phyloP scores from a whole-genome alignment of 164 flowering plant species.

The Vitis vinifera region DNA sequence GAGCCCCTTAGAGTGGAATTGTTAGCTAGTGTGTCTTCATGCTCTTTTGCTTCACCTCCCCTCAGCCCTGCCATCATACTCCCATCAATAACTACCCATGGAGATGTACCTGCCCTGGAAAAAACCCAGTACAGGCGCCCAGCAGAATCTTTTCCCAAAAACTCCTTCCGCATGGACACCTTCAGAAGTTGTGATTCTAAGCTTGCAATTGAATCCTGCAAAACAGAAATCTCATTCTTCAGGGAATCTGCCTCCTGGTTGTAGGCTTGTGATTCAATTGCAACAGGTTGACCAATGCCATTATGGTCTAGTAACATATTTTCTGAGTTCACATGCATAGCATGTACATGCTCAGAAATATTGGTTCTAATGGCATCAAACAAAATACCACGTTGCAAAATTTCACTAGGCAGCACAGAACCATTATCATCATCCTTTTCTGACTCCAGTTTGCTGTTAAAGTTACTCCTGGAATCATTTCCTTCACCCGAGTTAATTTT shows the following conservation, averaged over 20 bases:
- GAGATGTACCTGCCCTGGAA: slow-evolving; percentile 35
- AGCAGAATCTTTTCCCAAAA: slow-evolving; percentile 68
- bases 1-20: slow-evolving; percentile 10
- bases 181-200: slow-evolving; percentile 58
- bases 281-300: no score
- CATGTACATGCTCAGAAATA: no score
- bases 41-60: slow-evolving; percentile 10
- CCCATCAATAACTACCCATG: slow-evolving; percentile 56
- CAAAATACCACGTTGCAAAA: no score
- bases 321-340: no score
- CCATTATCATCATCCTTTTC: slow-evolving; percentile 28
- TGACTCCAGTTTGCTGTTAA: no score
- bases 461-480: no score
- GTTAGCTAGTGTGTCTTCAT: neutral
- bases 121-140: slow-evolving; percentile 78
- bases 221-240: slow-evolving; percentile 35
- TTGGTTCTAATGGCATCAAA: no score
- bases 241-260: slow-evolving; percentile 19
- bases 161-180: slow-evolving; percentile 60
- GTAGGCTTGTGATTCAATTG: no score
- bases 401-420: slow-evolving; percentile 25
- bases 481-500: no score
- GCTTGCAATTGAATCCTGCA: slow-evolving; percentile 49
- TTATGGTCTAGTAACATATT: no score
- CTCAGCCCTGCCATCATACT: slow-evolving; percentile 18